phyloP scores from a whole-genome alignment of 164 flowering plant species.

The Hamamelis virginiana region DNA sequence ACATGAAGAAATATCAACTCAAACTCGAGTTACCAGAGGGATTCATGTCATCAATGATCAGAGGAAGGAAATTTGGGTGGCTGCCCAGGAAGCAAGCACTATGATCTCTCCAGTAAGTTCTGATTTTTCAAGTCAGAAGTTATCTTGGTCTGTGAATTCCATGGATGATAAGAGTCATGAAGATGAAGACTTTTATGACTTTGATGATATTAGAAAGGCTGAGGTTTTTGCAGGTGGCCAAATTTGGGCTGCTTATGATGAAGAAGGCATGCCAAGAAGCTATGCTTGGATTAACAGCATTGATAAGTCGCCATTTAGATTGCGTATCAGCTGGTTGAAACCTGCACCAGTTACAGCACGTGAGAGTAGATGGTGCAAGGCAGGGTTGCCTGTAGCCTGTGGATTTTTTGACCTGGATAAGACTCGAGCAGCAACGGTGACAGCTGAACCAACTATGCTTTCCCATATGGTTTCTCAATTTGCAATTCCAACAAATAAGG shows the following conservation, averaged over 20 bases:
- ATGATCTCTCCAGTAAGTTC: no score
- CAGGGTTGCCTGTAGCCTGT: conserved; percentile 8
- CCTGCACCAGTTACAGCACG: background rate
- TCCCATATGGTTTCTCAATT: conserved; percentile 24
- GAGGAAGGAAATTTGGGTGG: no score
- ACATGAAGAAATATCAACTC: no score
- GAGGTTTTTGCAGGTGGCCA: conserved; percentile 26
- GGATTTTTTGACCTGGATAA: conserved; percentile 5
- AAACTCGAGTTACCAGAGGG: no score
- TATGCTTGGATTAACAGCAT: conserved; percentile 25
- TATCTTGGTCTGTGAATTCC: background rate
- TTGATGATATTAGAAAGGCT: conserved; percentile 18
- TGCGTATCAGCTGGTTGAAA: conserved; percentile 2
- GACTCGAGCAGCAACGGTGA: background rate
- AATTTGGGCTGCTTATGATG: conserved; percentile 33
- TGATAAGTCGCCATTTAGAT: conserved; percentile 2
- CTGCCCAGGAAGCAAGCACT: no score
- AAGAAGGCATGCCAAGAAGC: conserved; percentile 21
- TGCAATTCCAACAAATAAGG: conserved; percentile 18
- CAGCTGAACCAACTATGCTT: conserved; percentile 13
- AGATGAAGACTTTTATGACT: conserved; percentile 17
- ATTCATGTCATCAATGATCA: no score
- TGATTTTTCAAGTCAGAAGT: no score
- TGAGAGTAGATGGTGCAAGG: conserved; percentile 8
- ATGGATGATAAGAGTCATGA: background rate